Percentiles rank a stretch among this genome's conserved stretches.
Conservation (phyloP, 192 early-diverging fungal genomes). For the Podochytrium sp. region DNA sequence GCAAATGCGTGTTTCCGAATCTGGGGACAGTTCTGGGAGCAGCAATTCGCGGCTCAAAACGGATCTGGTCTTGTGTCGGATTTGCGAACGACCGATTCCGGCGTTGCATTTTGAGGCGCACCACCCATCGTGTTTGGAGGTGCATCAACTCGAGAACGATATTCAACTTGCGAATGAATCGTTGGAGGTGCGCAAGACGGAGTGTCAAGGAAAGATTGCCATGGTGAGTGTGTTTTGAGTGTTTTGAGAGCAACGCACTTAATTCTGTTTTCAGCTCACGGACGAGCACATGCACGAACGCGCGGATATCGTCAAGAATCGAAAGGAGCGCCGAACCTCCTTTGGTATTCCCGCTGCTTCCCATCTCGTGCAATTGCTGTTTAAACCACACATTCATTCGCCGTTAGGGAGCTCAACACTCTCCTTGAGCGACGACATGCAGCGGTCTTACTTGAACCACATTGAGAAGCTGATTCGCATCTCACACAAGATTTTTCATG, state of each 20-base stretch:
- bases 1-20: neutral
- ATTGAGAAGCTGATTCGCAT: constrained; percentile 35
- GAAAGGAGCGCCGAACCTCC: constrained; percentile 24
- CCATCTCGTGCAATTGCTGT: neutral
- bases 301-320: neutral
- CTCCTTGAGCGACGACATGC: constrained; percentile 11
- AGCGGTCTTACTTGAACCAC: constrained; percentile 37
- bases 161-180: constrained; percentile 74
- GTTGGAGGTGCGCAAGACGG: constrained; percentile 59
- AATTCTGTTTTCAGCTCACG: too few relatives aligned
- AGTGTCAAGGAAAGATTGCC: constrained; percentile 42
- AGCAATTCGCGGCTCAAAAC: constrained; percentile 27
- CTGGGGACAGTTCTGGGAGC: neutral
- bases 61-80: constrained; percentile 69
- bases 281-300: constrained; percentile 33
- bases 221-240: too few relatives aligned
- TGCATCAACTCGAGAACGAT: constrained; percentile 80
- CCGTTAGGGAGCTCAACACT: constrained; percentile 2
- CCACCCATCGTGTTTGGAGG: constrained; percentile 66
- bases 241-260: too few relatives aligned
- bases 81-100: constrained; percentile 77
- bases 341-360: constrained; percentile 19
- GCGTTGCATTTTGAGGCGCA: constrained; percentile 77
- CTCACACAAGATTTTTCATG: constrained; percentile 28
- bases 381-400: neutral